Evolutionary conservation across 306 rosid genomes (phyloP), one percentile per base, ranked within the genome.

Genomic region (Cicer arietinum): DNA sequence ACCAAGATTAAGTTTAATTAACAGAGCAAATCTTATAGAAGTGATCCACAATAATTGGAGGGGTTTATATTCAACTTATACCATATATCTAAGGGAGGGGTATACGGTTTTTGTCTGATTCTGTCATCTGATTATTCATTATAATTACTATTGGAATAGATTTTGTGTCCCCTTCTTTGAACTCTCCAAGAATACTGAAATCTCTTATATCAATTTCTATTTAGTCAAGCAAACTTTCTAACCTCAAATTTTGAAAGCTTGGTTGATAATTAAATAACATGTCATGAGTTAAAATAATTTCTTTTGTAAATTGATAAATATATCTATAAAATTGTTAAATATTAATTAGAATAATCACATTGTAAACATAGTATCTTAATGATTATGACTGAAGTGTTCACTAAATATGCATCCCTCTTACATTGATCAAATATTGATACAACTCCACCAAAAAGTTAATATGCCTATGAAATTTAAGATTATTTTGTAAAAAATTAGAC

Each of bases 81-180:
- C 8, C 39, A 41, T 37, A 30, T 53, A 59, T 41, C 12, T 37
- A 14, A 45, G 20, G 6, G 59, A 59, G 45, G 45, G 40, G 47
- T 73, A 76, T 61, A 7, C 14, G 74, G 61, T 53, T 73, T 22
- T 45, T 60, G 74, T 84, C 67, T 13, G 68, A 73, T 82, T 77
- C 51, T 47, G 41, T 77, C 25, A 53, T 60, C 42, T 16, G 66
- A 74, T 77, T 61, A 72, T 77, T 77, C 82, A 62, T 46, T 69
- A 72, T 11, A 46, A 77, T 41, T 73, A 71, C 37, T 41, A 71
- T 64, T 67, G 17, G 67, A 66, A 69, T 59, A 59, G 77, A 76
- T 84, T 74, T 74, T 71, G 37, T 84, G 84, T 67, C 70, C 10
- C 82, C 69, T 43, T 75, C 18, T 69, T 74, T 35, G 79, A 71